Evolutionary conservation across 495 filamentous ascomycete genomes (phyloP), one percentile per base, ranked within the genome.

Genomic region (Neurospora discreta): DNA sequence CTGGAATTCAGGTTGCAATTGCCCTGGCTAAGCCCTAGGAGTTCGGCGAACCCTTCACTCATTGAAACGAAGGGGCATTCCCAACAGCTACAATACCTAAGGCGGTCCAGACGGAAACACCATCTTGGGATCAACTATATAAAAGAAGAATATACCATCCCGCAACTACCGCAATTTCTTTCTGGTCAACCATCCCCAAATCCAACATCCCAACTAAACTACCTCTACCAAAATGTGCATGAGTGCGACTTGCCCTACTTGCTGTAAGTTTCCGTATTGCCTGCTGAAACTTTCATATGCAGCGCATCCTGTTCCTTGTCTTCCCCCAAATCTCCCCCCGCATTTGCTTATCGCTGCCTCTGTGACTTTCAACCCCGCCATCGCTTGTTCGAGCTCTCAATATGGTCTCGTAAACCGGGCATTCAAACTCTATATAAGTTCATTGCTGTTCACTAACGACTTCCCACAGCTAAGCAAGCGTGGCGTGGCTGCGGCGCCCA

Each of bases 401-500:
- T 0, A 36, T 36, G 33, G 33, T 3, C 33, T 36, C 33, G 33
- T 33, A 36, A 5, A 36, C 33, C 33, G 33, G 33, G 33, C 33
- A 5, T 5, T 36, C 33, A 5, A 36, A 36, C 33, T 36, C n/a
- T 3, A 36, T 5, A 5, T 5, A 36, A 36, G 33, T 36, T 36
- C 33, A 36, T 36, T 36, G 4, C 33, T 36, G 5, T 26, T 58
- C 26, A 30, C 11, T 30, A 36, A 38, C 20, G 33, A 68, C 39
- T 18, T 1, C 9, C 36, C n/a, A 72, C 69, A 91, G 90, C 87
- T 44, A 90, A 90, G 80, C 79, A 84, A 77, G 81, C 87, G 68
- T 92, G 90, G 90, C 87, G 84, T 78, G 90, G 90, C 74, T 92
- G 90, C 82, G 90, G 90, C 65, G 78, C 43, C 75, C 90, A 92